These are phyloP conservation scores for Arthrobotrys megalospora DNA, from an alignment of 2,329 filamentous ascomycete genomes.

Conservation along the genomic window DNA sequence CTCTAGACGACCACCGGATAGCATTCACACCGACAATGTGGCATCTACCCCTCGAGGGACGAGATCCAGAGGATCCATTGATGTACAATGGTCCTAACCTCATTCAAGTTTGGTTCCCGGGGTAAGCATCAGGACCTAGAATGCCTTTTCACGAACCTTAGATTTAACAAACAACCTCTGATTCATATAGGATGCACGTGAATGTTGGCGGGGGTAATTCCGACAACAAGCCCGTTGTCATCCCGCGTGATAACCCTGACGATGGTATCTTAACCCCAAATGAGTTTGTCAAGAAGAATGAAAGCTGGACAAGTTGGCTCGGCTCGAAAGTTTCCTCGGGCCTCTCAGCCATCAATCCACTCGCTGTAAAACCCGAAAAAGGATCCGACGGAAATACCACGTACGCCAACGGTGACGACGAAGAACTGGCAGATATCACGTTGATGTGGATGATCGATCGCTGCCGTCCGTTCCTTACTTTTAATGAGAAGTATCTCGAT, in stretches of 20 bases:
- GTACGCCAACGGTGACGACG: conserved; percentile 50
- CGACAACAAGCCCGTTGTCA: conserved; percentile 60
- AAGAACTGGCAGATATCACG: conserved; percentile 66
- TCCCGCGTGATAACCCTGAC: conserved; percentile 54
- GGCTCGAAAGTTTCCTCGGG: conserved; percentile 39
- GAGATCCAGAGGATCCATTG: conserved; percentile 62
- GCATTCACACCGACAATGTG: conserved; percentile 72
- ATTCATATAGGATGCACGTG: conserved; percentile 69
- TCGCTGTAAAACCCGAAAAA: conserved; percentile 30
- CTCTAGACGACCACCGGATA: conserved; percentile 67
- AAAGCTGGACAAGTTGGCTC: conserved; percentile 24
- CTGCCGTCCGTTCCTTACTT: conserved; percentile 62
- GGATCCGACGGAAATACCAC: conserved; percentile 42
- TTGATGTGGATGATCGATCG: conserved; percentile 69
- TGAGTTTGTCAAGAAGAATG: conserved; percentile 56
- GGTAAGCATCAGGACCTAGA: conserved; percentile 27
- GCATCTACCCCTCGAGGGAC: conserved; percentile 68
- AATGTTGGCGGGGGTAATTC: conserved; percentile 71
- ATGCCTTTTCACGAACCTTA: background rate
- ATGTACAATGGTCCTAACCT: conserved; percentile 48
- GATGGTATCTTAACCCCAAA: conserved; percentile 44
- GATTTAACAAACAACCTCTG: background rate
- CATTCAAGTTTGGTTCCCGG: conserved; percentile 58
- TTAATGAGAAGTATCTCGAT: conserved; percentile 62
- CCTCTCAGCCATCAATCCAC: conserved; percentile 45